phyloP scores from a whole-genome alignment of 345 rosid genomes.

The Nasturtium officinale region DNA sequence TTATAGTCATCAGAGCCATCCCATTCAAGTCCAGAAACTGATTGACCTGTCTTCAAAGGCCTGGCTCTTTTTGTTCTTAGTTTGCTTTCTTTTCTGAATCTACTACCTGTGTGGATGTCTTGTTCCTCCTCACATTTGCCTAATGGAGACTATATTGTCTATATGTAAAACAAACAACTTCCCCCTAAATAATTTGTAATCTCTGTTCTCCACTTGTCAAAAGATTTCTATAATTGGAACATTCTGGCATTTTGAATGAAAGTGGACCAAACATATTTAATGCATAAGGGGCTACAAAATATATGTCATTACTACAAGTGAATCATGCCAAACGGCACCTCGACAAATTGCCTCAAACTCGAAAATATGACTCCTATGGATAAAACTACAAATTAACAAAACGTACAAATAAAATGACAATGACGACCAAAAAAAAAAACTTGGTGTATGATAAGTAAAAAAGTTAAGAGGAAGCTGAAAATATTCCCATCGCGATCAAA shows the following conservation, averaged over 20 bases:
- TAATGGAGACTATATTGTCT: conserved; percentile 6
- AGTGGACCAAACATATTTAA: conserved; percentile 33
- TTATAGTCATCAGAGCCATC: conserved; percentile 56
- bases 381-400: background rate
- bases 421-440: too few relatives aligned
- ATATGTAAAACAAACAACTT: conserved; percentile 27
- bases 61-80: conserved; percentile 27
- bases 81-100: conserved; percentile 37
- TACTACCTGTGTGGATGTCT: conserved; percentile 23
- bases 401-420: background rate
- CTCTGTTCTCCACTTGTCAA: conserved; percentile 5
- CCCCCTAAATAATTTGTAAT: background rate
- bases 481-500: background rate
- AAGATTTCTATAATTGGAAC: conserved; percentile 9
- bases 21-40: conserved; percentile 51
- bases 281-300: background rate
- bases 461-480: background rate
- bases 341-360: background rate
- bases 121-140: conserved; percentile 30
- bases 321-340: conserved; percentile 11
- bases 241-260: background rate
- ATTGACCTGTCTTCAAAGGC: background rate
- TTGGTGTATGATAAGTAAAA: background rate
- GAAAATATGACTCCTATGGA: background rate
- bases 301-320: conserved; percentile 15